These are phyloP conservation scores for Claviceps pazoutovae DNA, from an alignment of 2,329 filamentous ascomycete genomes.

Conservation along the genomic window DNA sequence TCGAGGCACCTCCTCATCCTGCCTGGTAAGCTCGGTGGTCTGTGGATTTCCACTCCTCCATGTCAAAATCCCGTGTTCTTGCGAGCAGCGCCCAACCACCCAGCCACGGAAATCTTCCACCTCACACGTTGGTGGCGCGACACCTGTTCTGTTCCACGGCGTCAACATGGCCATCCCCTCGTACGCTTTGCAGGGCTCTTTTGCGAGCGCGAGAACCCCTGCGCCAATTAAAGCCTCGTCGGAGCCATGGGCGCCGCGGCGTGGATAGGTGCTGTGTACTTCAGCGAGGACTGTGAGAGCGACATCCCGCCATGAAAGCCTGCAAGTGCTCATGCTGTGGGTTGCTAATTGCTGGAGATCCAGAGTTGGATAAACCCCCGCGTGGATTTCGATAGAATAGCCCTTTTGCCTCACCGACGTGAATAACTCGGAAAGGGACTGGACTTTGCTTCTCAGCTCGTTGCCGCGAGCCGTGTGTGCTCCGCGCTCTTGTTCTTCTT, in stretches of 20 bases:
- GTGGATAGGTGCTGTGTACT: constrained; percentile 53
- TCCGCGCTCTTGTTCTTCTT: not conserved
- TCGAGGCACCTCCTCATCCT: constrained; percentile 21
- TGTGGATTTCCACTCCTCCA: constrained; percentile 30
- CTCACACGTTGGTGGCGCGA: constrained; percentile 13
- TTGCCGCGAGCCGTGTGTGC: constrained; percentile 4
- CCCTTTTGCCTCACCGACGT: constrained; percentile 19
- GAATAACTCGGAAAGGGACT: constrained; percentile 10
- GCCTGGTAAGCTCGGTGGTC: constrained; percentile 9
- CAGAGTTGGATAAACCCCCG: constrained; percentile 61
- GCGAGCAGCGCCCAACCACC: constrained; percentile 58
- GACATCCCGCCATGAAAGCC: constrained; percentile 40
- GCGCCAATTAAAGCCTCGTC: constrained; percentile 56
- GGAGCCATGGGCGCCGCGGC: constrained; percentile 31
- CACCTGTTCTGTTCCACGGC: constrained; percentile 33
- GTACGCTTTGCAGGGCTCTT: constrained; percentile 63
- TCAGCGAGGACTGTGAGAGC: constrained; percentile 59
- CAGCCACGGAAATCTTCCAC: constrained; percentile 36
- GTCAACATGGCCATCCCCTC: constrained; percentile 56
- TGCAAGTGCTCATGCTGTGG: constrained; percentile 34
- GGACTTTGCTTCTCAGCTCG: constrained; percentile 10
- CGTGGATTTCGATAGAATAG: constrained; percentile 53
- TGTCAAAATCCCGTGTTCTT: constrained; percentile 63
- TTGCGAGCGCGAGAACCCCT: constrained; percentile 55
- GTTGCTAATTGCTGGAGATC: constrained; percentile 72